Evolutionary conservation across 176 grass and related monocot species (phyloP).

Genomic region (Zea mays): DNA sequence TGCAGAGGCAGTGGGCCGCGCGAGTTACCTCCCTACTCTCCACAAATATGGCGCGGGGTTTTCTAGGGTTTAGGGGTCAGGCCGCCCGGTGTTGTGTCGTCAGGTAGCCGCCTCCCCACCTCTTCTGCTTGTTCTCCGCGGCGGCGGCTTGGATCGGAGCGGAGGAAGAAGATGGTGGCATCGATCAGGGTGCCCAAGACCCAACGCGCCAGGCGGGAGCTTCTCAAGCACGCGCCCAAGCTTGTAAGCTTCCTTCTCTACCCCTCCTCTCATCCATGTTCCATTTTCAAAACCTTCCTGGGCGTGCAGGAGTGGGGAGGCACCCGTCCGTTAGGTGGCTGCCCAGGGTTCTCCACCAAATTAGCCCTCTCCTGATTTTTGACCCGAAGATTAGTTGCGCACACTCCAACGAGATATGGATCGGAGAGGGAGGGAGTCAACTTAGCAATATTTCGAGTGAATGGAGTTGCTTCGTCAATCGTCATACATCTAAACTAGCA

Average conservation of each 20-base stretch:
- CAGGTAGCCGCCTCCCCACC: no score
- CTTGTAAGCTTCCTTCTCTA: slow-evolving; percentile 47
- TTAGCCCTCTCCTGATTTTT: background rate
- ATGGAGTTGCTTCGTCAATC: background rate
- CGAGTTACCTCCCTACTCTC: no score
- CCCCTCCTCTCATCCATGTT: background rate
- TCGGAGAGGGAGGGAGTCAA: background rate
- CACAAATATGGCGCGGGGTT: no score
- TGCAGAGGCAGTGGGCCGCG: no score
- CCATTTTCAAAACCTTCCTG: background rate
- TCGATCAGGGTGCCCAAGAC: slow-evolving; percentile 69
- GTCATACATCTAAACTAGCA: background rate
- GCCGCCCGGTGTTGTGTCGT: no score
- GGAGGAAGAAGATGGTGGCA: slow-evolving; percentile 41
- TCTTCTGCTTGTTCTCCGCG: no score
- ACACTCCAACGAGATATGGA: background rate
- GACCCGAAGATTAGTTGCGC: background rate
- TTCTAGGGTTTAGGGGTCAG: no score
- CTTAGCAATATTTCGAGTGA: background rate
- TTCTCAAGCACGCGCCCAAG: slow-evolving; percentile 85
- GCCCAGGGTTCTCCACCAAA: background rate
- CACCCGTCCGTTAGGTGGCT: background rate
- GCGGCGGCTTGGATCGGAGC: background rate
- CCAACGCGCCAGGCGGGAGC: slow-evolving; percentile 56
- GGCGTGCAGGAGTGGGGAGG: background rate